Conservation (phyloP, 2,329 filamentous ascomycete species). For the Microsporum ferrugineum region DNA sequence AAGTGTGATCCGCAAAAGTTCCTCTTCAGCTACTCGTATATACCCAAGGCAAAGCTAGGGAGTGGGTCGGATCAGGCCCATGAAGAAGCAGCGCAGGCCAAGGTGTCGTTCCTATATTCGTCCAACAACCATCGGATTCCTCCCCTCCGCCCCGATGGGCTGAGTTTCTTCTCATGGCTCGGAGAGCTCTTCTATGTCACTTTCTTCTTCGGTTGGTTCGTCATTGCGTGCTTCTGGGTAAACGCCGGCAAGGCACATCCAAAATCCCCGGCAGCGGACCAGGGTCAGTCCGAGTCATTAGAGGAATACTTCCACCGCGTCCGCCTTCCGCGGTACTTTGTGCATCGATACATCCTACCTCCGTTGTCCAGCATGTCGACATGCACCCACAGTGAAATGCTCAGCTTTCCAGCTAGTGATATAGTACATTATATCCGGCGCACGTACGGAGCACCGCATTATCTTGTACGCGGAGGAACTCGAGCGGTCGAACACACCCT, state of each 20-base stretch:
- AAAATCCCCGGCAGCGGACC: background rate
- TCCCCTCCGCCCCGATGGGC: constrained; percentile 31
- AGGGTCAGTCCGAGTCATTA: constrained; percentile 32
- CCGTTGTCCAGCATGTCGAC: constrained; percentile 46
- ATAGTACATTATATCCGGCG: constrained; percentile 41
- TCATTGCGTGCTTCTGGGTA: constrained; percentile 41
- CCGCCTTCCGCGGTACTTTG: constrained; percentile 38
- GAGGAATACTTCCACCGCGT: constrained; percentile 42
- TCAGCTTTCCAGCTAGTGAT: constrained; percentile 45
- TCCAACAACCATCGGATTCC: constrained; percentile 44
- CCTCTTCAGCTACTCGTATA: constrained; percentile 42
- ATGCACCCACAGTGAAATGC: constrained; percentile 41
- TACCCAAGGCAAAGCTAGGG: constrained; percentile 5
- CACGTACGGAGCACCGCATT: constrained; percentile 41
- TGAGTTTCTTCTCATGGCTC: constrained; percentile 30
- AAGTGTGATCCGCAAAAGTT: constrained; percentile 42
- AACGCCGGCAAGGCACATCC: constrained; percentile 22
- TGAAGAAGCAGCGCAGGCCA: constrained; percentile 25
- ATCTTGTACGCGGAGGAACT: constrained; percentile 42
- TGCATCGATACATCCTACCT: constrained; percentile 42
- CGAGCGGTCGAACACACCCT: constrained; percentile 40
- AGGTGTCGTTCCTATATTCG: constrained; percentile 38
- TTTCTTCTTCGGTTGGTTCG: constrained; percentile 45
- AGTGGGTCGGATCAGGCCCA: constrained; percentile 3
- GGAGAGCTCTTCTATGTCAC: constrained; percentile 37